Conservation (phyloP, 192 early-diverging fungal species). For the Haplosporangium gracile region DNA sequence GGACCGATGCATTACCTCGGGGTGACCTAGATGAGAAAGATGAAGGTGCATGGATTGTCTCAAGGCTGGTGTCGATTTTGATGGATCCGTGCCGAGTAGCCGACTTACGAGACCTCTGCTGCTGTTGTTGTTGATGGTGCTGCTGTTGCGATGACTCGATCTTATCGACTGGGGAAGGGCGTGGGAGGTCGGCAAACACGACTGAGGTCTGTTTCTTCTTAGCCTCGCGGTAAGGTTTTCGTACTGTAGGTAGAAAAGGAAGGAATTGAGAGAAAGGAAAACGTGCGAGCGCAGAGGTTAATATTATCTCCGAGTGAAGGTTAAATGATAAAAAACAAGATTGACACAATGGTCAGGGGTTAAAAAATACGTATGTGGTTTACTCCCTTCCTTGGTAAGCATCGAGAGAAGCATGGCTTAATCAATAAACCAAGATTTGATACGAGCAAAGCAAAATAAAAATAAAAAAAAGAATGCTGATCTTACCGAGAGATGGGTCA, state of each 20-base stretch:
- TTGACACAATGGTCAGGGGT: background rate
- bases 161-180: background rate
- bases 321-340: background rate
- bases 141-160: background rate
- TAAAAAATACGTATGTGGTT: background rate
- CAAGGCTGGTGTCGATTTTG: constrained; percentile 13
- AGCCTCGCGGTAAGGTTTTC: background rate
- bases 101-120: background rate
- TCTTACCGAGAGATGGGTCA: background rate
- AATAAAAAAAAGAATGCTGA: background rate
- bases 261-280: background rate
- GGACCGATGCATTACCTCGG: background rate
- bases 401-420: background rate
- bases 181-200: constrained; percentile 1
- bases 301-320: background rate
- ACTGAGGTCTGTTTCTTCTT: constrained; percentile 9
- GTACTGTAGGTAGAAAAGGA: background rate
- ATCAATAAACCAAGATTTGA: background rate
- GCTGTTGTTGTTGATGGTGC: background rate
- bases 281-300: background rate
- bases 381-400: background rate
- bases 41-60: background rate
- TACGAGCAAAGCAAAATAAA: too few species aligned
- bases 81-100: background rate
- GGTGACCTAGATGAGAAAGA: background rate